Base-by-base conservation (phyloP, 345 rosid genomes). In the Schrenkiella parvula region DNA sequence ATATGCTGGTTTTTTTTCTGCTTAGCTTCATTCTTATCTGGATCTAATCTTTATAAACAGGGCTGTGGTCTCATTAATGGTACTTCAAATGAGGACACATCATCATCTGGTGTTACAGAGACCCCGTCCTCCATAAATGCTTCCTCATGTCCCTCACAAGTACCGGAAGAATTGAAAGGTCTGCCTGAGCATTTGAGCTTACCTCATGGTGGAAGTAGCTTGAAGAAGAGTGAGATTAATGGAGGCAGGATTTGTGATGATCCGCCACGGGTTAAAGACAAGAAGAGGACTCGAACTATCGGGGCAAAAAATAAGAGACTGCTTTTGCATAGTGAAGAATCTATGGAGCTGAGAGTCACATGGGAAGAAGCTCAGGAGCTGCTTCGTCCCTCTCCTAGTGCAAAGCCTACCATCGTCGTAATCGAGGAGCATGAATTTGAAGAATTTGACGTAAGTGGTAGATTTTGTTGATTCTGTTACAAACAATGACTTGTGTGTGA, bases 331-430 rank as follows among this genome's bases (percentile, higher is more conserved):
- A 78, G 82, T 70, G 91, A 85, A 69, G 98, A 90, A 41, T 83
- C 86, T 48, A 64, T 84, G 83, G 96, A 86, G 82, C 81, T 90
- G 52, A 83, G 87, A 76, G 74, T 90, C 48, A 93, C 92, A 28
- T 93, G 97, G 97, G 89, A 90, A 64, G 97, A 93, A 87, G 86
- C 98, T 67, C 93, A 93, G 64, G 93, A 87, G 46, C 75, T 93
- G 84, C 84, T 93, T 80, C 90, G 92, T 63, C 96, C 97, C 55
- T 79, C 93, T 29, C 90, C 93, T 46, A 73, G 61, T 80, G 82
- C 72, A 66, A 84, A 68, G 60, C 86, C 93, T 64, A 83, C 55
- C 71, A 65, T 87, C 25, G 81, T 85, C 43, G 73, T 86, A 22
- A 80, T 90, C 43, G 98, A 90, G 66, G 98, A 83, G 67, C 81